Conservation (phyloP, 1,284 basidiomycete genomes). For the Tilletia horrida region DNA sequence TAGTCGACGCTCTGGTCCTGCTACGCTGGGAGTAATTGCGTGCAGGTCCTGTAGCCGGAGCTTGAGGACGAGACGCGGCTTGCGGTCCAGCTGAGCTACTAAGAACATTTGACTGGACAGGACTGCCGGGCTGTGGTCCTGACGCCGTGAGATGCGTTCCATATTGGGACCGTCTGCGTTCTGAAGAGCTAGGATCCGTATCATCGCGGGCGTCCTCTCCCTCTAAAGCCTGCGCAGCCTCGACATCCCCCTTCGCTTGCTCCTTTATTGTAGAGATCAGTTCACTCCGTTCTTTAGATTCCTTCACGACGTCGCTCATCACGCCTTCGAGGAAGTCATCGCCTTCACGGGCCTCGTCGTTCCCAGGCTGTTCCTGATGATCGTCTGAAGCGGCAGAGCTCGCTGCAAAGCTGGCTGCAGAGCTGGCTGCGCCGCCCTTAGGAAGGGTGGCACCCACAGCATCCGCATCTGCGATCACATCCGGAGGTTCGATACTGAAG, state of each 20-base stretch:
- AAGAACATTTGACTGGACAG: too few relatives aligned
- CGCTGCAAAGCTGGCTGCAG: not conserved
- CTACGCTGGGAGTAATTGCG: not conserved
- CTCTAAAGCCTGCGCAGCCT: not conserved
- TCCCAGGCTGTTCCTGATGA: constrained; percentile 2
- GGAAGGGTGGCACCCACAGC: not conserved
- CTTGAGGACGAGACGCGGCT: too few relatives aligned
- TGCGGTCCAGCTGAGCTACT: too few relatives aligned
- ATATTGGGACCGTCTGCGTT: too few relatives aligned
- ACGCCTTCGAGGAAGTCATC: constrained; percentile 28
- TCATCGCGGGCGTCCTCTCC: not conserved
- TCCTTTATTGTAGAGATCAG: not conserved
- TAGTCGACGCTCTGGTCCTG: not conserved
- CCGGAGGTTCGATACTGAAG: not conserved
- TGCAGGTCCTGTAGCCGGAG: too few relatives aligned
- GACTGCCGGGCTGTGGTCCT: too few relatives aligned
- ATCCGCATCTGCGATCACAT: not conserved
- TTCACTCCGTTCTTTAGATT: not conserved
- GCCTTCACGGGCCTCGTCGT: constrained; percentile 22
- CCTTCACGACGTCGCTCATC: constrained; percentile 32
- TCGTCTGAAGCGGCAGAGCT: not conserved
- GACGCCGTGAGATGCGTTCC: too few relatives aligned
- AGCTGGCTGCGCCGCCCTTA: not conserved
- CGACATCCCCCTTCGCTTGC: not conserved
- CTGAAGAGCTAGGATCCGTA: too few relatives aligned